phyloP scores from a whole-genome alignment of 2,329 filamentous ascomycete genomes.

The Sclerotinia minor region DNA sequence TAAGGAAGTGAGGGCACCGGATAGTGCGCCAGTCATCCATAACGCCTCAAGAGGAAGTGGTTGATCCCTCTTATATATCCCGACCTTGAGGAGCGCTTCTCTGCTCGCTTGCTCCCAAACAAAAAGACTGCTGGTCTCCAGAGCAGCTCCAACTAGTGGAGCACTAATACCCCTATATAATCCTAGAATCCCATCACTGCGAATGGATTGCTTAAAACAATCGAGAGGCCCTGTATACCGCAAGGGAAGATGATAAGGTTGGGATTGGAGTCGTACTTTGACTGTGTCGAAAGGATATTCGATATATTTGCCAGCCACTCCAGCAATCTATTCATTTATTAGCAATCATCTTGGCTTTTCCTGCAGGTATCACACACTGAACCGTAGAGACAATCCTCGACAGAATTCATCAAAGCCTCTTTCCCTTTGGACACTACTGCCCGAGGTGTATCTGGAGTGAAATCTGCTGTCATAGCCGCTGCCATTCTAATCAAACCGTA shows the following conservation, averaged over 20 bases:
- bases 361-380: conserved; percentile 58
- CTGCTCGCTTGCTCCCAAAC: conserved; percentile 82
- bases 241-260: conserved; percentile 78
- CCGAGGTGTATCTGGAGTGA: conserved; percentile 26
- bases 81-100: conserved; percentile 58
- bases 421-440: conserved; percentile 30
- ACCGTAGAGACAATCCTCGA: conserved; percentile 87
- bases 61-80: conserved; percentile 52
- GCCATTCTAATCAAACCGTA: conserved; percentile 32
- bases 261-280: conserved; percentile 96
- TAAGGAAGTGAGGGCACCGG: conserved; percentile 85
- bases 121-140: conserved; percentile 90
- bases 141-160: conserved; percentile 83
- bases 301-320: conserved; percentile 90
- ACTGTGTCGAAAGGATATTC: conserved; percentile 99
- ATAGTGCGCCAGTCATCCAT: conserved; percentile 77
- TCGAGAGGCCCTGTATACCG: conserved; percentile 85
- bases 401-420: conserved; percentile 52
- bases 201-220: conserved; percentile 86
- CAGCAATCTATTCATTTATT: conserved; percentile 60
- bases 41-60: conserved; percentile 74
- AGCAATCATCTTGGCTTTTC: conserved; percentile 7
- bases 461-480: conserved; percentile 33
- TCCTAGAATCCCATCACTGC: conserved; percentile 68
- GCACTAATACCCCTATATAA: conserved; percentile 93